Conservation (phyloP, 2,329 filamentous ascomycete species). For the Bretziella fagacearum region DNA sequence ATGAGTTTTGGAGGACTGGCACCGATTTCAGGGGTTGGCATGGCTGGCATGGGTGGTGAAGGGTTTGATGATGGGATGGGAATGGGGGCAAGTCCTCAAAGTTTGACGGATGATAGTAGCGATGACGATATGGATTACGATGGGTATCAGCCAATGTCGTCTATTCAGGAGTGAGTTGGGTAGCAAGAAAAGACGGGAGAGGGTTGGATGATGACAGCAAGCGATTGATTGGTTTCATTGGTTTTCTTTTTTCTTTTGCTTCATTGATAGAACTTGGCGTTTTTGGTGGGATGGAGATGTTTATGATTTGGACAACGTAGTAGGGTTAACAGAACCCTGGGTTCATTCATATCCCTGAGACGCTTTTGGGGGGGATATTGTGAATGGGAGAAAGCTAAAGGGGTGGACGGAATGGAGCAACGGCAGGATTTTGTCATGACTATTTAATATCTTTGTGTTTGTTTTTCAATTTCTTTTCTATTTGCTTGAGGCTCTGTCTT, state of each 20-base stretch:
- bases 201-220: not conserved
- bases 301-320: too few species aligned
- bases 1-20: conserved; percentile 2
- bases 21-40: conserved; percentile 16
- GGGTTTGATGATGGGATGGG: conserved; percentile 14
- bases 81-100: conserved; percentile 31
- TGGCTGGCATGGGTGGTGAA: conserved; percentile 18
- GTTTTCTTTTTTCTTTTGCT: not conserved
- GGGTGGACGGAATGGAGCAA: too few species aligned
- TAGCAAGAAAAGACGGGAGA: too few species aligned
- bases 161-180: conserved; percentile 12
- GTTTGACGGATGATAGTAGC: conserved; percentile 32
- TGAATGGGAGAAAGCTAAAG: too few species aligned
- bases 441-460: too few species aligned
- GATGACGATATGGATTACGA: conserved; percentile 40
- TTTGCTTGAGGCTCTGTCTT: too few species aligned
- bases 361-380: too few species aligned
- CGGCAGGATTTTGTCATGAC: too few species aligned
- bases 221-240: not conserved
- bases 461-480: too few species aligned
- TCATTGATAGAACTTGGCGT: too few species aligned
- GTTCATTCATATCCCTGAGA: too few species aligned
- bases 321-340: too few species aligned
- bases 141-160: conserved; percentile 11
- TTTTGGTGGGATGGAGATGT: not conserved